A percentile compares a stretch with the other conserved stretches of the same genome.
Conservation (phyloP, 768 basidiomycete genomes). For the Lentinus brumalis region DNA sequence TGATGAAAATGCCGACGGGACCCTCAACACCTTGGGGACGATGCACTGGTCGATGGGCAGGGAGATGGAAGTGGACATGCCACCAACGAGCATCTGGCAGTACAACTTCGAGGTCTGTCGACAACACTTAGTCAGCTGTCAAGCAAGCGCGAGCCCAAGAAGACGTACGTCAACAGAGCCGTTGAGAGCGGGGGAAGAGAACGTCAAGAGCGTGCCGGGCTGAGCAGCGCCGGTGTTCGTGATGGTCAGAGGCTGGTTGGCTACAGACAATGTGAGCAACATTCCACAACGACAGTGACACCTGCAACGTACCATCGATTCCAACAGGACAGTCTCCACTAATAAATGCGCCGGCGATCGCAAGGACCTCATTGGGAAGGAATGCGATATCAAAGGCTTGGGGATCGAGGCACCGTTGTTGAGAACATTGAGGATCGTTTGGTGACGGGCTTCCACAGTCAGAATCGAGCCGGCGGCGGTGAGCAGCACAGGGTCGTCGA, state of each 20-base stretch:
- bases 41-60: conserved; percentile 62
- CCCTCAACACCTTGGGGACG: conserved; percentile 69
- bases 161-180: conserved; percentile 47
- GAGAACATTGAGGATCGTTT: conserved; percentile 74
- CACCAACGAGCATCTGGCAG: conserved; percentile 81
- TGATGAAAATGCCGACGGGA: conserved; percentile 73
- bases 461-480: conserved; percentile 72
- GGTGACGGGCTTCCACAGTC: conserved; percentile 84
- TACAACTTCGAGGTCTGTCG: conserved; percentile 45
- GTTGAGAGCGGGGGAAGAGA: conserved; percentile 59
- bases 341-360: conserved; percentile 69
- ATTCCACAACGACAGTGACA: neutral
- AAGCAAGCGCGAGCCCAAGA: neutral
- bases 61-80: conserved; percentile 52
- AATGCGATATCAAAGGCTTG: conserved; percentile 74
- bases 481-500: conserved; percentile 61
- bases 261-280: conserved; percentile 32
- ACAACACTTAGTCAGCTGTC: conserved; percentile 3
- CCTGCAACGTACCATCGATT: conserved; percentile 45
- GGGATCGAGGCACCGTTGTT: conserved; percentile 59
- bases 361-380: conserved; percentile 68
- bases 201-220: conserved; percentile 62
- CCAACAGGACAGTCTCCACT: conserved; percentile 62
- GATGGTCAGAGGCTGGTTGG: conserved; percentile 59
- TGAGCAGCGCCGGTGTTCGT: conserved; percentile 63